Conservation (phyloP, 371 early-diverging fungal genomes). For the Mucor saturninus region DNA sequence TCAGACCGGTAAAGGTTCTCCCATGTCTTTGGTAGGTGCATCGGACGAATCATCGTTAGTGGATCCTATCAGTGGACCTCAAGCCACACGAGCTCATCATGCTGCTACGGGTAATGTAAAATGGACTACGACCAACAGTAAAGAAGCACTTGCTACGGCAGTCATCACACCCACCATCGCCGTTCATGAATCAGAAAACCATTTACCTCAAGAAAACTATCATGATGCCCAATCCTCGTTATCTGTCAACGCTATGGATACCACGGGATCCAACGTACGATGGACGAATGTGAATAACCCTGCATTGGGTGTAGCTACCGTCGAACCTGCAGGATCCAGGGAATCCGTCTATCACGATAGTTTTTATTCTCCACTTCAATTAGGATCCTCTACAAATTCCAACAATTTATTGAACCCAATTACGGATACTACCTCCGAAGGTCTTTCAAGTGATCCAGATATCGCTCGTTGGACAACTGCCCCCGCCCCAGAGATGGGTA, state of each 20-base stretch:
- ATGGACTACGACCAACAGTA: slow-evolving; percentile 14
- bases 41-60: slow-evolving; percentile 10
- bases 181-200: background rate
- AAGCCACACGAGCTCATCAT: background rate
- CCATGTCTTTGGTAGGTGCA: slow-evolving; percentile 19
- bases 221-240: background rate
- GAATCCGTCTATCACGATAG: background rate
- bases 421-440: slow-evolving; percentile 10
- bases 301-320: slow-evolving; percentile 48
- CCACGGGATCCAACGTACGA: slow-evolving; percentile 8
- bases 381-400: background rate
- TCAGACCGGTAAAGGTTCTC: slow-evolving; percentile 39
- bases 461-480: slow-evolving; percentile 43
- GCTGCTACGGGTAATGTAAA: slow-evolving; percentile 18
- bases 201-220: background rate
- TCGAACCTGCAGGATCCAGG: slow-evolving; percentile 18
- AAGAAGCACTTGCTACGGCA: slow-evolving; percentile 9
- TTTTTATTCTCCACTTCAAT: background rate
- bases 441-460: slow-evolving; percentile 42
- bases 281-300: slow-evolving; percentile 41
- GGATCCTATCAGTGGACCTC: slow-evolving; percentile 10
- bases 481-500: slow-evolving; percentile 4
- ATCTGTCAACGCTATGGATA: background rate
- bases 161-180: background rate
- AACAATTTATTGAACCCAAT: slow-evolving; percentile 5